These are phyloP conservation scores for Penicillium sp. DNA, from an alignment of 2,329 filamentous ascomycete species.

Conservation along the genomic window DNA sequence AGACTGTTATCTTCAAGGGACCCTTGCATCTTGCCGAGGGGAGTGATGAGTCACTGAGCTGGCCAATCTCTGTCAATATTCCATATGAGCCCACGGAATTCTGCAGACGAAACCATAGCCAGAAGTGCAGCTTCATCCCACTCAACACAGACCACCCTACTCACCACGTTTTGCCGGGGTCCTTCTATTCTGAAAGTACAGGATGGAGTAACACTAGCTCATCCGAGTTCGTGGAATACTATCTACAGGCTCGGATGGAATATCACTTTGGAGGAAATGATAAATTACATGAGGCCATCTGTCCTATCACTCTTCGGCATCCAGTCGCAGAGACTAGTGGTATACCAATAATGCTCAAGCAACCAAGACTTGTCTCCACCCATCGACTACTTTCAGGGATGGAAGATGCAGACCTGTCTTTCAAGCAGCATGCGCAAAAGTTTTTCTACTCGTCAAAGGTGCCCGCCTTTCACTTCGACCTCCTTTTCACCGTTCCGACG, in stretches of 20 bases:
- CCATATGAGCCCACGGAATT: conserved; percentile 6
- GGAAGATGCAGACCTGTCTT: conserved; percentile 28
- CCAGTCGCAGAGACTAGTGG: neutral
- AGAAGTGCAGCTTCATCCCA: conserved; percentile 13
- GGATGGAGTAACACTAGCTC: conserved; percentile 19
- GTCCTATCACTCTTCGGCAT: conserved; percentile 15
- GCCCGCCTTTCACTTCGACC: conserved; percentile 28
- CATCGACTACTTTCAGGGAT: conserved; percentile 35
- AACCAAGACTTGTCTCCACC: conserved; percentile 15
- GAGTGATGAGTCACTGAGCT: conserved; percentile 7
- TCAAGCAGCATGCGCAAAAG: conserved; percentile 36
- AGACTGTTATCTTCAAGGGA: conserved; percentile 10
- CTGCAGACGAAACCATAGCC: neutral
- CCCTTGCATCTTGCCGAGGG: conserved; percentile 16
- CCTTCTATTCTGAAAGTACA: conserved; percentile 6
- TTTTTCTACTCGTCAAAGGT: conserved; percentile 37
- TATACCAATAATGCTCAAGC: neutral
- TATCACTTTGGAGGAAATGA: conserved; percentile 1
- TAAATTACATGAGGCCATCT: conserved; percentile 6
- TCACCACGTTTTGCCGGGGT: conserved; percentile 13
- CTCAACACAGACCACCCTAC: conserved; percentile 1
- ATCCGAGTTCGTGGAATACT: conserved; percentile 35
- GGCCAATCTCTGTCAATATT: conserved; percentile 18
- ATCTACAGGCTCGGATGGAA: conserved; percentile 31
- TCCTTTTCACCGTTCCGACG: conserved; percentile 28